Evolutionary conservation across 108 stramenopile genomes (phyloP), one percentile per base, ranked within the genome.

Genomic region (Fistulifera solaris): DNA sequence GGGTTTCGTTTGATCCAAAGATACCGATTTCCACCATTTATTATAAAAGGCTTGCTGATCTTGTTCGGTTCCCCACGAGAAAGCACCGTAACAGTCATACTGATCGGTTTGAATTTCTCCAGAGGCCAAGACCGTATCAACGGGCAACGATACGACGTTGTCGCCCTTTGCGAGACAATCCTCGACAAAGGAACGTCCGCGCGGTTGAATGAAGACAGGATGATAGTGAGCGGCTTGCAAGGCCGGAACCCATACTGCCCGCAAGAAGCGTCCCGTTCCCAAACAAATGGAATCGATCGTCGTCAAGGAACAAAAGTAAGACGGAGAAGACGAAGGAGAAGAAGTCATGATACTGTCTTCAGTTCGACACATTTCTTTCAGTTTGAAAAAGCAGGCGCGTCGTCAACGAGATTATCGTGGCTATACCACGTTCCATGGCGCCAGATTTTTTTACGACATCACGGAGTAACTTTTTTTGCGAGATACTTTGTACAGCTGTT

Each of bases 241-340:
- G 38, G 85, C 70, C 8, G 93, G 93, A 25, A 94, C 83, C 51
- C 90, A 64, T 27, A 94, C 93, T 26, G 80, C 61, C 10, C 93
- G 77, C 27, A 94, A 72, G 59, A 94, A 94, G 0, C 93, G 77
- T 27, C 93, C 93, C 1, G 85, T 83, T 48, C 93, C 93, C 28
- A 93, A 39, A 66, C 86, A 88, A 21, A 92, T 28, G 21, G 70
- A 76, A 42, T 72, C 51, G 2, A 83, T 35, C 8, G 31, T 8
- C 8, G 31, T 35, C 31, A n/a, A n/a, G n/a, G n/a, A n/a, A n/a
- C n/a, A n/a, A n/a, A n/a, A n/a, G n/a, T n/a, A n/a, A n/a, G n/a
- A n/a, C n/a, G n/a, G n/a, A n/a, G n/a, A n/a, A n/a, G n/a, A n/a
- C n/a, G n/a, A n/a, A n/a, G n/a, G n/a, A n/a, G n/a, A n/a, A n/a